Base-by-base conservation (phyloP, 768 basidiomycete species). In the Lactarius trivialis region DNA sequence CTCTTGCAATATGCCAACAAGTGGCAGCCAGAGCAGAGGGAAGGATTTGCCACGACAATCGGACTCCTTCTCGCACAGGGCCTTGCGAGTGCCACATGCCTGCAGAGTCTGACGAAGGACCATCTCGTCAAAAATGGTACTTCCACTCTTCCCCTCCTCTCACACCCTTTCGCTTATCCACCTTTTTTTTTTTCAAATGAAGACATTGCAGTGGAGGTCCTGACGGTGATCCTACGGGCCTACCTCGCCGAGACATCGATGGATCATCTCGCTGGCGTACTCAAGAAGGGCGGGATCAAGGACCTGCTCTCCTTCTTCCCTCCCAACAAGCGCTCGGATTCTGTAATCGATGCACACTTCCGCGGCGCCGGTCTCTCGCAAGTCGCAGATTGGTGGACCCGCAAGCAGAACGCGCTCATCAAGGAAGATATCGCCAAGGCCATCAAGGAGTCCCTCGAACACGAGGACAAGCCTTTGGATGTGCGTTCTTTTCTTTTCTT, bases 101-200 rank as follows among this genome's bases (percentile, higher is more conserved):
- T 99, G 55, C 83, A 84, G 71, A 88, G 82, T 72, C 78, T 98
- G 69, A 86, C 88, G 67, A 96, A 93, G 74, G 96, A 98, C 68
- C 94, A 98, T 72, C 83, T 98, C 67, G 82, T 96, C 73, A 98
- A 98, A 78, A 95, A 99, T 66, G 90, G 93, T 91, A 60, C 21
- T n/a, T 36, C 36, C 33, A 65, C 75, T 66, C 1, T 9, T n/a
- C 30, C n/a, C 61, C 15, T 17, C 51, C 48, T 33, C 41, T 21
- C 34, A 21, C 7, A 8, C 58, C 56, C 12, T 24, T 56, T 55
- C 41, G 39, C 65, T 58, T 56, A 6, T 53, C 48, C n/a, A 55
- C 43, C 26, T 24, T 26, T 49, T 48, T 48, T 26, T 48, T 48
- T 48, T 12, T 24, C 4, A 2, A 24, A 24, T 15, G 45, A 24